phyloP scores from a whole-genome alignment of 2,329 filamentous ascomycete species.

The Fusarium longipes region DNA sequence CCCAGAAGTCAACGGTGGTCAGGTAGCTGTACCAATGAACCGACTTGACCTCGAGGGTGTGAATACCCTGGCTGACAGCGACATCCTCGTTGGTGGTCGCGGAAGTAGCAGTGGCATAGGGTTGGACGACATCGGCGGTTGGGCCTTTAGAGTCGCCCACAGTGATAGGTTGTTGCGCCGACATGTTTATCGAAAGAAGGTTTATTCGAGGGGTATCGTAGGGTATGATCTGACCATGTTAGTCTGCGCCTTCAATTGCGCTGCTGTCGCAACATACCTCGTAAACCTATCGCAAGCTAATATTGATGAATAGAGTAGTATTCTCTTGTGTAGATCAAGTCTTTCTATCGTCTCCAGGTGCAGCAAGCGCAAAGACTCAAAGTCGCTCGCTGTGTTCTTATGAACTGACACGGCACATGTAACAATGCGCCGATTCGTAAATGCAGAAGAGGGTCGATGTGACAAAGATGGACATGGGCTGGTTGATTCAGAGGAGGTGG shows the following conservation, averaged over 20 bases:
- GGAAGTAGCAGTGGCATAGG: slow-evolving; percentile 2
- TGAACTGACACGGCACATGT: slow-evolving; percentile 58
- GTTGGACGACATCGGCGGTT: slow-evolving; percentile 27
- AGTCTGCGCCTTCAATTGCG: background rate
- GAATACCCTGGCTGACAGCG: slow-evolving; percentile 63
- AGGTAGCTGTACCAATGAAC: slow-evolving; percentile 79
- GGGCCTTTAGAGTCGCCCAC: slow-evolving; percentile 42
- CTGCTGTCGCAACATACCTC: slow-evolving; percentile 20
- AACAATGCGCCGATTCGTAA: slow-evolving; percentile 51
- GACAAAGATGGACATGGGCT: slow-evolving; percentile 38
- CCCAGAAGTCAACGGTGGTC: slow-evolving; percentile 86
- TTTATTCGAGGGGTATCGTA: slow-evolving; percentile 21
- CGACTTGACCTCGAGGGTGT: slow-evolving; percentile 64
- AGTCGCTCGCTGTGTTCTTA: slow-evolving; percentile 68
- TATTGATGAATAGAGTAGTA: background rate
- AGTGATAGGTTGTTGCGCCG: slow-evolving; percentile 14
- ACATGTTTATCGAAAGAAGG: slow-evolving; percentile 20
- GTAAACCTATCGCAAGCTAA: slow-evolving; percentile 18
- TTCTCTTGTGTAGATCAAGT: slow-evolving; percentile 51
- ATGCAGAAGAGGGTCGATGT: slow-evolving; percentile 16
- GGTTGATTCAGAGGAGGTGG: slow-evolving; percentile 8
- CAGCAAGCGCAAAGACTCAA: slow-evolving; percentile 75
- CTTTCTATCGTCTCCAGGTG: slow-evolving; percentile 64
- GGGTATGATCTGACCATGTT: slow-evolving; percentile 4
- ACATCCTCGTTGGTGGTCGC: slow-evolving; percentile 43